Evolutionary conservation across 2,329 filamentous ascomycete species (phyloP), one percentile per base, ranked within the genome.

Genomic region (Xylariomycetidae sp.): DNA sequence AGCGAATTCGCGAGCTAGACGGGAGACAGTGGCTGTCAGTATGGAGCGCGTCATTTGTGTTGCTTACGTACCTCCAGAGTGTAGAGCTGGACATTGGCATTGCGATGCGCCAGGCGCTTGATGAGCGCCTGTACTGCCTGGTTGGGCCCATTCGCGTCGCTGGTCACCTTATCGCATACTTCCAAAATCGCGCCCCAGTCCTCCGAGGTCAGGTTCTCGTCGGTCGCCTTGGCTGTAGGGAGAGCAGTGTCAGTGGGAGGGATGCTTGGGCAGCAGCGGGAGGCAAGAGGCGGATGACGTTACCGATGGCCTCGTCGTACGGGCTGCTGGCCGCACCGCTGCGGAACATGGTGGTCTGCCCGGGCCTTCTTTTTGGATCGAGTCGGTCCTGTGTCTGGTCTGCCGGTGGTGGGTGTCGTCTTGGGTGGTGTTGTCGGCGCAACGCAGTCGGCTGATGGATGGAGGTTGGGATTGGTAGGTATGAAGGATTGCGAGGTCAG

Each of bases 31-130:
- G 23, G 22, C 13, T 13, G 19, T 10, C 15, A 16, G 38, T 31
- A 38, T 28, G n/a, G n/a, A n/a, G n/a, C n/a, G n/a, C n/a, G n/a
- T n/a, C n/a, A n/a, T n/a, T n/a, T n/a, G n/a, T n/a, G 24, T 38
- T 35, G 46, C 31, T 15, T 16, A 23, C 43, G 31, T 37, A 85
- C 80, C 72, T 93, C 87, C 39, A 95, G 78, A 10, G 89, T 94
- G 61, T 95, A 95, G 14, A 95, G 77, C 64, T 95, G 89, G 17
- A 95, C 89, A 59, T 95, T 95, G 43, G 89, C 89, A 61, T 95
- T 95, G 48, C 89, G 82, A 61, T 95, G 88, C 36, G 88, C 87
- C 35, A 95, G 72, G 25, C 89, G 76, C 67, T 90, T 93, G 63
- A 95, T 95, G 68, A 95, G 76, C 54, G 86, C 83, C 53, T 87